Conservation (phyloP, 1,139 yeast species). For the Lodderomyces margitis region DNA sequence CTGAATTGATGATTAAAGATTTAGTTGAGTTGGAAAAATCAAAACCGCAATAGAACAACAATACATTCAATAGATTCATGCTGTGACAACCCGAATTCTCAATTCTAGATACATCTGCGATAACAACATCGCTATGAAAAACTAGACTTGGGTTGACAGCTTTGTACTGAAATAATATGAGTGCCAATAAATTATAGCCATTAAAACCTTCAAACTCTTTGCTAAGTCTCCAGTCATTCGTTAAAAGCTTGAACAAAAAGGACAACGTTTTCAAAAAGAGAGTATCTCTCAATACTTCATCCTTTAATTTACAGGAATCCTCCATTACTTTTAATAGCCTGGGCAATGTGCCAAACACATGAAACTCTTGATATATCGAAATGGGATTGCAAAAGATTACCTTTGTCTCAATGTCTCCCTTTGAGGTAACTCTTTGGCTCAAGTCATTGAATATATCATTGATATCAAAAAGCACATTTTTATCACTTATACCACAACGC, state of each 20-base stretch:
- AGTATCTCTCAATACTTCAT: constrained; percentile 18
- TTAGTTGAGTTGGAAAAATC: constrained; percentile 24
- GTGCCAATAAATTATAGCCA: constrained; percentile 39
- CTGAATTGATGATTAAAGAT: constrained; percentile 30
- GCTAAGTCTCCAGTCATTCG: constrained; percentile 36
- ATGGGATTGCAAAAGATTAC: constrained; percentile 22
- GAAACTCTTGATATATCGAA: constrained; percentile 33
- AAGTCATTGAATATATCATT: constrained; percentile 21
- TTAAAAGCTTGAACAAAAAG: constrained; percentile 27
- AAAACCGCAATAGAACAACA: constrained; percentile 27
- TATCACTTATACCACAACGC: constrained; percentile 18
- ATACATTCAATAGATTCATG: constrained; percentile 20
- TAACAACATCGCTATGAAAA: constrained; percentile 15
- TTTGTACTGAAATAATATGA: constrained; percentile 32
- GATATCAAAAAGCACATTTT: constrained; percentile 33
- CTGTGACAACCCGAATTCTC: constrained; percentile 12
- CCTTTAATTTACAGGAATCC: constrained; percentile 19
- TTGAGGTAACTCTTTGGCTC: neutral
- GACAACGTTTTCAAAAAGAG: constrained; percentile 23
- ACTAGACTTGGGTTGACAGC: constrained; percentile 22
- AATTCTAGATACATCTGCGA: constrained; percentile 7
- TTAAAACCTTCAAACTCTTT: constrained; percentile 44
- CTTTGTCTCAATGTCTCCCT: neutral
- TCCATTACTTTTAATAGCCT: constrained; percentile 34
- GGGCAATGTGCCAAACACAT: constrained; percentile 38